These are phyloP conservation scores for Rosa lucieae DNA, from an alignment of 306 rosid genomes.

Conservation along the genomic window DNA sequence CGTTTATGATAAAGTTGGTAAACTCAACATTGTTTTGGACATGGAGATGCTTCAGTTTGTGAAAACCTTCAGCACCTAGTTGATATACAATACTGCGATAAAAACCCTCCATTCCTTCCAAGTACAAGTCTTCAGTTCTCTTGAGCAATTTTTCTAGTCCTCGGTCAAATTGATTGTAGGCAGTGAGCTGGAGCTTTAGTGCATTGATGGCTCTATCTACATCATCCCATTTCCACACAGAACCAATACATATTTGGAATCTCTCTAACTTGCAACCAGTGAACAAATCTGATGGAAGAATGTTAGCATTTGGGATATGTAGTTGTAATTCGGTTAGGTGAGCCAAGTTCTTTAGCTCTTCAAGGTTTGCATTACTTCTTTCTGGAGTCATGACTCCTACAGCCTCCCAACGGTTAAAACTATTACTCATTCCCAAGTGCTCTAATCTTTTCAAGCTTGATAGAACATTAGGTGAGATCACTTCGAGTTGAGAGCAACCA, in stretches of 20 bases:
- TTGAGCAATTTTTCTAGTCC: conserved; percentile 32
- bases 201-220: conserved; percentile 12
- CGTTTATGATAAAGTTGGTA: conserved; percentile 15
- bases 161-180: conserved; percentile 20
- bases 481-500: conserved; percentile 32
- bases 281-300: conserved; percentile 25
- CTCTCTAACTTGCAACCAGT: conserved; percentile 13
- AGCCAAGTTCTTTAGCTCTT: conserved; percentile 33
- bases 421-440: conserved; percentile 40
- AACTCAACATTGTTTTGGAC: conserved; percentile 31
- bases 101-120: conserved; percentile 38
- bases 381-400: background rate
- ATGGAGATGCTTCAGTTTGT: conserved; percentile 37
- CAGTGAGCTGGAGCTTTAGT: conserved; percentile 28
- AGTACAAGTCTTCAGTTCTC: conserved; percentile 36
- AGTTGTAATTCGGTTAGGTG: conserved; percentile 33
- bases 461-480: conserved; percentile 28
- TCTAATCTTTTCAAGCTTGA: conserved; percentile 35
- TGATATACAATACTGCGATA: conserved; percentile 25
- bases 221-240: conserved; percentile 15
- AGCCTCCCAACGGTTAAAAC: conserved; percentile 27
- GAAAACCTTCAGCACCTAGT: conserved; percentile 37
- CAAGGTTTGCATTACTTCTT: conserved; percentile 22
- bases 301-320: conserved; percentile 20
- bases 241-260: conserved; percentile 45